phyloP scores from a whole-genome alignment of 2,329 filamentous ascomycete genomes.

The Grosmannia serpens region DNA sequence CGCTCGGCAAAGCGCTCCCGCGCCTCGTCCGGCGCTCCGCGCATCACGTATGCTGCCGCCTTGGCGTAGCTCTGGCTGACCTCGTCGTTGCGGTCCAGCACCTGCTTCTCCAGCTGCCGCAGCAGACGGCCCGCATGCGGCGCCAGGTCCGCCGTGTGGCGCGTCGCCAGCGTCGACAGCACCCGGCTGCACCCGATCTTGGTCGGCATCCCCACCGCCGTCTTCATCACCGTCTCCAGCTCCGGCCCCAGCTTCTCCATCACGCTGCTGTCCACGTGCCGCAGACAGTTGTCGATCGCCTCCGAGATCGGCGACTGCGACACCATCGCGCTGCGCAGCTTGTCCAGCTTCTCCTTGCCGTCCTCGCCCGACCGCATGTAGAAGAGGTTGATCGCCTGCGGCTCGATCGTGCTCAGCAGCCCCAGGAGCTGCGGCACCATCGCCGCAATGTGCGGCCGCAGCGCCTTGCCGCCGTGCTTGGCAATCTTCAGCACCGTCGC shows the following conservation, averaged over 20 bases:
- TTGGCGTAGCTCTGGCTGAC: constrained; percentile 83
- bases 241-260: constrained; percentile 63
- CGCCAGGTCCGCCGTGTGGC: constrained; percentile 62
- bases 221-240: constrained; percentile 71
- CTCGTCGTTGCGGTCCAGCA: constrained; percentile 86
- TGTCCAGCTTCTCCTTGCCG: constrained; percentile 82
- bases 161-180: constrained; percentile 72
- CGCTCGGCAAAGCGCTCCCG: constrained; percentile 39
- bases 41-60: constrained; percentile 74
- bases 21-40: constrained; percentile 37
- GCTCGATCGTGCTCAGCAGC: constrained; percentile 78
- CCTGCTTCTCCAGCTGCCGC: constrained; percentile 65
- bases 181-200: constrained; percentile 87
- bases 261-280: constrained; percentile 66
- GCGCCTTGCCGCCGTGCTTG: constrained; percentile 70
- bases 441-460: constrained; percentile 70
- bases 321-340: constrained; percentile 68
- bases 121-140: constrained; percentile 68
- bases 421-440: constrained; percentile 73
- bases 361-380: constrained; percentile 83
- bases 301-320: constrained; percentile 84
- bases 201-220: constrained; percentile 79
- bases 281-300: constrained; percentile 79
- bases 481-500: constrained; percentile 77
- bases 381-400: constrained; percentile 80